Conservation (phyloP, 768 basidiomycete species). For the Collybia nuda region DNA sequence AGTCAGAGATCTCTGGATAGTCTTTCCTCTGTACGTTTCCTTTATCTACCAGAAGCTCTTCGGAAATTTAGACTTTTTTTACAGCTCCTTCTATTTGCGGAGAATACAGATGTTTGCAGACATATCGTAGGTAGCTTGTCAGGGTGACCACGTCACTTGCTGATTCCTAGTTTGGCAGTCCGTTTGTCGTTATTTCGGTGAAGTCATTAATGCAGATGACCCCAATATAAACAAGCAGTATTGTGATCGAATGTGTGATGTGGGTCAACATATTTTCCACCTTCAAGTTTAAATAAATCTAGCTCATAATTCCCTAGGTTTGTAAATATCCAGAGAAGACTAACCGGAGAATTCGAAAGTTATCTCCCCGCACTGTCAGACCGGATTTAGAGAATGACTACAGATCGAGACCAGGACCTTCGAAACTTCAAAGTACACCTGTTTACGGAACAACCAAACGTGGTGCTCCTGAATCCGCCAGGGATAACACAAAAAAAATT, state of each 20-base stretch:
- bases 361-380: slow-evolving; percentile 40
- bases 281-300: not conserved
- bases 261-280: slow-evolving; percentile 28
- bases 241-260: slow-evolving; percentile 83
- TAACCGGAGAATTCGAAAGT: slow-evolving; percentile 41
- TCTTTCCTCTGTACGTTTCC: slow-evolving; percentile 50
- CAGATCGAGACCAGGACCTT: not conserved
- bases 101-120: slow-evolving; percentile 58
- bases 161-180: slow-evolving; percentile 35
- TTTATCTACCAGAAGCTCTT: not conserved
- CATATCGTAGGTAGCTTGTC: slow-evolving; percentile 57
- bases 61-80: not conserved
- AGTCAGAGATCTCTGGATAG: slow-evolving; percentile 71
- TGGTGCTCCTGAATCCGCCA: slow-evolving; percentile 3
- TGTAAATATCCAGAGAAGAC: slow-evolving; percentile 80
- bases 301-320: slow-evolving; percentile 40
- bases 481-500: slow-evolving; percentile 25
- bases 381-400: slow-evolving; percentile 4
- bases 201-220: slow-evolving; percentile 53
- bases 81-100: slow-evolving; percentile 51
- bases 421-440: not conserved
- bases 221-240: slow-evolving; percentile 43
- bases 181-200: slow-evolving; percentile 83
- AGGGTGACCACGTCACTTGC: not conserved
- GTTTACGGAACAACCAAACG: slow-evolving; percentile 12